A percentile compares a stretch with the other conserved stretches of the same genome.
Conservation (phyloP, 1,139 yeast species). For the Sugiyamaella grinbergsii region DNA sequence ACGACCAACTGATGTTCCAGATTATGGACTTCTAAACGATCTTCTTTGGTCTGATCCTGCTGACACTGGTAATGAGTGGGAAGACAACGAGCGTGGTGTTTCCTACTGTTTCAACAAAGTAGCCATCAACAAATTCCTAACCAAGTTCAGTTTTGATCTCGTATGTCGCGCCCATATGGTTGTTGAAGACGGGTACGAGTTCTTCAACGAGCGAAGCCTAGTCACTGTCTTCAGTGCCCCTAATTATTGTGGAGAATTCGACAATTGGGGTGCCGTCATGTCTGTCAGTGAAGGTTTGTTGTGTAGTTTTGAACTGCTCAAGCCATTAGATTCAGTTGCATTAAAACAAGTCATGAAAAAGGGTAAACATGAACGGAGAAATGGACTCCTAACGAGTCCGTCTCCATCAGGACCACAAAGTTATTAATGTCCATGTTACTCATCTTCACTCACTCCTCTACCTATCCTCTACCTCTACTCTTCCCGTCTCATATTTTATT, state of each 20-base stretch:
- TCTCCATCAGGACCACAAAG: conserved; percentile 28
- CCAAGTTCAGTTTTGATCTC: conserved; percentile 86
- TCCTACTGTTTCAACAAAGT: conserved; percentile 93
- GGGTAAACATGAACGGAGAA: conserved; percentile 42
- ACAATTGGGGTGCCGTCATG: conserved; percentile 99
- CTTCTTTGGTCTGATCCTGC: conserved; percentile 97
- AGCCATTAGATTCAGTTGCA: conserved; percentile 91
- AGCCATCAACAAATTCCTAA: conserved; percentile 86
- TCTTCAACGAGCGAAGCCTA: conserved; percentile 87
- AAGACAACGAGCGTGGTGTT: conserved; percentile 96
- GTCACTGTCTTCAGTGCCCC: conserved; percentile 98
- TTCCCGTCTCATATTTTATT: conserved; percentile 9
- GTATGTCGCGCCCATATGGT: conserved; percentile 99
- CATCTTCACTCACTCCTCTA: background rate
- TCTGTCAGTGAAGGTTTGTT: conserved; percentile 88
- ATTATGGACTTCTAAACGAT: conserved; percentile 89
- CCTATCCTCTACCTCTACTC: background rate
- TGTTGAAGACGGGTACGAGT: conserved; percentile 97
- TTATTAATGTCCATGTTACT: conserved; percentile 15
- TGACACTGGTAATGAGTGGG: conserved; percentile 94
- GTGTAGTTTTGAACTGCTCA: conserved; percentile 88
- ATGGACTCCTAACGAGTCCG: conserved; percentile 25
- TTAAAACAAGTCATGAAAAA: conserved; percentile 71
- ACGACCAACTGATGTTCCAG: conserved; percentile 97
- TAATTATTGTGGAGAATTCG: conserved; percentile 97